Conservation (phyloP, 2,329 filamentous ascomycete genomes). For the Colletotrichum liaoningense region DNA sequence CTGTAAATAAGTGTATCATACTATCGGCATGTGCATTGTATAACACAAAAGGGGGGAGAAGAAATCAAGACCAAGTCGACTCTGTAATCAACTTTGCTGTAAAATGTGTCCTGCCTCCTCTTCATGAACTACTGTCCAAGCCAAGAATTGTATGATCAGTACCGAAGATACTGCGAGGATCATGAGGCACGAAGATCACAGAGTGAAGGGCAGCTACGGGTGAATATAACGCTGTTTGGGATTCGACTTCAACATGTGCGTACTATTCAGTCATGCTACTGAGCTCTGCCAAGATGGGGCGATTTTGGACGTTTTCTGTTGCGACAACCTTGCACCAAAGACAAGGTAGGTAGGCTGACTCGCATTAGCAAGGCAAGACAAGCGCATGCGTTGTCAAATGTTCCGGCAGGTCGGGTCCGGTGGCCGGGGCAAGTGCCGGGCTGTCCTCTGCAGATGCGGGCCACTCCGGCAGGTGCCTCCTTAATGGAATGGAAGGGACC, state of each 20-base stretch:
- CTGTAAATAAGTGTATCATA: constrained; percentile 37
- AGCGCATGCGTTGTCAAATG: constrained; percentile 5
- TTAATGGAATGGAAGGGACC: too few relatives aligned
- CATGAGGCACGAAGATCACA: neutral
- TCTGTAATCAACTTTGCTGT: neutral
- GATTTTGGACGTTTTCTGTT: neutral
- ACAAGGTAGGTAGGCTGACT: neutral
- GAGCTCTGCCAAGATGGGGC: neutral
- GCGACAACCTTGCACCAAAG: neutral
- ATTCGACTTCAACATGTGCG: neutral
- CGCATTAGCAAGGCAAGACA: constrained; percentile 6
- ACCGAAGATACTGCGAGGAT: neutral
- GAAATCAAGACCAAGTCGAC: constrained; percentile 18
- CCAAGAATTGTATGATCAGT: neutral
- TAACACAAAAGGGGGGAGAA: constrained; percentile 16
- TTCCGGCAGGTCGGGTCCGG: neutral
- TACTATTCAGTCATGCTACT: neutral
- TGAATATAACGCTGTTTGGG: neutral
- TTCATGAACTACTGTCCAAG: neutral
- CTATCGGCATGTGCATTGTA: constrained; percentile 32
- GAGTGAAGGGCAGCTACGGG: neutral
- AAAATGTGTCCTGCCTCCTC: neutral
- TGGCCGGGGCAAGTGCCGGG: neutral
- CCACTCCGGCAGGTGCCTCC: neutral
- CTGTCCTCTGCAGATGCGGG: constrained; percentile 6